phyloP scores from a whole-genome alignment of 805 yeast species.

The Lipomyces yamadae region DNA sequence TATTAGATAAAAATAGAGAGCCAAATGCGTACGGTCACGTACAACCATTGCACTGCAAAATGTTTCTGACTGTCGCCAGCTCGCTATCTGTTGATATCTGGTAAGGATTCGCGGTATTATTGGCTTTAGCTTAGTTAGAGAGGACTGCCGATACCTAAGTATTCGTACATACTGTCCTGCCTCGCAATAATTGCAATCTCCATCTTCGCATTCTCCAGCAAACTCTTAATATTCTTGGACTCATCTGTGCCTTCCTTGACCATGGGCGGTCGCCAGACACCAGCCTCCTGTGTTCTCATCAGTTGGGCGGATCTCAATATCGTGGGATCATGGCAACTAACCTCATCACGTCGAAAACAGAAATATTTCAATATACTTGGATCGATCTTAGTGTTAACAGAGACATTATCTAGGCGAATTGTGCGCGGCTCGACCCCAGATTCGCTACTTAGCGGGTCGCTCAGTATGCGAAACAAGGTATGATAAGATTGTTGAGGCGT shows the following conservation, averaged over 20 bases:
- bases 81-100: slow-evolving; percentile 26
- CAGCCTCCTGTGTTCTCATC: slow-evolving; percentile 10
- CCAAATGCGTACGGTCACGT: not conserved
- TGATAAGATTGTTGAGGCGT: slow-evolving; percentile 61
- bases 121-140: not conserved
- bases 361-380: slow-evolving; percentile 52
- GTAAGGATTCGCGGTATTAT: slow-evolving; percentile 21
- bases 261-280: slow-evolving; percentile 31
- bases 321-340: not conserved
- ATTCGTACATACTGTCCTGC: slow-evolving; percentile 14
- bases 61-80: slow-evolving; percentile 9
- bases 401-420: slow-evolving; percentile 57
- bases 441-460: slow-evolving; percentile 62
- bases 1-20: not conserved
- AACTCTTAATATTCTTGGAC: slow-evolving; percentile 3
- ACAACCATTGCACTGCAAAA: slow-evolving; percentile 16
- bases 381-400: slow-evolving; percentile 62
- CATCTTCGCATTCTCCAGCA: slow-evolving; percentile 21
- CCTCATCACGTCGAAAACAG: slow-evolving; percentile 22
- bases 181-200: slow-evolving; percentile 29
- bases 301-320: not conserved
- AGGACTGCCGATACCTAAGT: not conserved
- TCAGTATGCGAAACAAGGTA: slow-evolving; percentile 65
- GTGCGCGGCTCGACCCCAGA: slow-evolving; percentile 57
- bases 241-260: slow-evolving; percentile 18